Conservation (phyloP, 805 yeast genomes). For the Saccharomycopsis selenospora region DNA sequence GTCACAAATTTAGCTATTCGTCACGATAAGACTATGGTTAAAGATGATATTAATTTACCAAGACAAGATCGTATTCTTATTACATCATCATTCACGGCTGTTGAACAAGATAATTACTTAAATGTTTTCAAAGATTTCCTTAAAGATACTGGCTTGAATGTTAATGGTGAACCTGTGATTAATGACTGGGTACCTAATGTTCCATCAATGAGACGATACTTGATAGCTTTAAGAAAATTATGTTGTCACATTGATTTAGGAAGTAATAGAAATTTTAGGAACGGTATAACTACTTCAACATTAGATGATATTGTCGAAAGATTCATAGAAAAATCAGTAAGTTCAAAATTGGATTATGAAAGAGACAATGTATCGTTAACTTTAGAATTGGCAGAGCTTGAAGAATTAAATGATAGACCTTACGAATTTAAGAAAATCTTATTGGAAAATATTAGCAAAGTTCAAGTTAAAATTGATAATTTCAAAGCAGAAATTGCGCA, state of each 20-base stretch:
- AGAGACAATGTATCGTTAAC: conserved; percentile 38
- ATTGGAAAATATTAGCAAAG: conserved; percentile 12
- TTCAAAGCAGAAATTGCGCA: conserved; percentile 20
- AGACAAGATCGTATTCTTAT: conserved; percentile 65
- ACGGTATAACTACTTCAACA: conserved; percentile 33
- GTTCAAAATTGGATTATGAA: conserved; percentile 32
- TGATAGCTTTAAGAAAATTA: conserved; percentile 60
- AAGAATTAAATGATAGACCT: conserved; percentile 52
- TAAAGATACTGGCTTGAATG: conserved; percentile 45
- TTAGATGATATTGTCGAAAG: conserved; percentile 62
- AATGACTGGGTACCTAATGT: conserved; percentile 44
- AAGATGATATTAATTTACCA: conserved; percentile 69
- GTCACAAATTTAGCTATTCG: conserved; percentile 56
- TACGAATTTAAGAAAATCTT: conserved; percentile 19
- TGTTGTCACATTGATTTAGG: conserved; percentile 70
- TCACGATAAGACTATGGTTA: conserved; percentile 81
- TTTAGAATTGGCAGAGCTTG: conserved; percentile 60
- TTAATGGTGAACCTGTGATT: conserved; percentile 41
- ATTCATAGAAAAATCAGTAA: conserved; percentile 52
- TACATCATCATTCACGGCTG: conserved; percentile 66
- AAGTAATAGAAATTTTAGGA: conserved; percentile 24
- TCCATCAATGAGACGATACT: conserved; percentile 57
- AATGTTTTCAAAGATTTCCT: conserved; percentile 56
- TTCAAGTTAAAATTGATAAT: conserved; percentile 19
- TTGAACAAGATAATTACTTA: conserved; percentile 80